Evolutionary conservation across 345 rosid species (phyloP).

Genomic region (Citropsis articulata): DNA sequence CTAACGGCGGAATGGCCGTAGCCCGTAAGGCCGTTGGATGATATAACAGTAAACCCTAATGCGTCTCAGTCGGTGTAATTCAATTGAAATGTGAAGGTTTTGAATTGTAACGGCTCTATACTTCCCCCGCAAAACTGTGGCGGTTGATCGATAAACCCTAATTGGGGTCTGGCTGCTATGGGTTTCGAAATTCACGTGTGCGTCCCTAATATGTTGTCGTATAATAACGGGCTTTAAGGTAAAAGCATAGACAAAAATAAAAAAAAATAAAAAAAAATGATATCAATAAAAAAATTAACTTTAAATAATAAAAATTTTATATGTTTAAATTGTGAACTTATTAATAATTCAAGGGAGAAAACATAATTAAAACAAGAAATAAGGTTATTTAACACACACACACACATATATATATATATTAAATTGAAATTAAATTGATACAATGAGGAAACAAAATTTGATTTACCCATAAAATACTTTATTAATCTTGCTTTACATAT

Average conservation of each 20-base stretch:
- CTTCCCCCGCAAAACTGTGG: neutral
- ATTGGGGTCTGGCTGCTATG: neutral
- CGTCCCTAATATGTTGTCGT: neutral
- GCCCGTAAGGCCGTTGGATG: neutral
- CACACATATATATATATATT: too few relatives aligned
- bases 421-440: neutral
- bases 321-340: too few relatives aligned
- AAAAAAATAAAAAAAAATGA: too few relatives aligned
- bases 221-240: neutral
- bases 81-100: neutral
- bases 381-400: too few relatives aligned
- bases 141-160: neutral
- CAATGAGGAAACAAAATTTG: neutral
- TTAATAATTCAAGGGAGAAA: too few relatives aligned
- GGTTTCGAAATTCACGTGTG: neutral
- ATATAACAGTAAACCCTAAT: neutral
- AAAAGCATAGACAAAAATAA: too few relatives aligned
- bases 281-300: too few relatives aligned
- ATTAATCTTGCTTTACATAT: neutral
- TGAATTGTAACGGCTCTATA: neutral
- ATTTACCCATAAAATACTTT: neutral
- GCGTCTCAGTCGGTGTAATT: neutral
- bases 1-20: neutral
- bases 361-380: too few relatives aligned
- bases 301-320: too few relatives aligned